A percentile compares a stretch with the other conserved stretches of the same genome.
Conservation (phyloP, 2,329 filamentous ascomycete genomes). For the Neonectria magnoliae region DNA sequence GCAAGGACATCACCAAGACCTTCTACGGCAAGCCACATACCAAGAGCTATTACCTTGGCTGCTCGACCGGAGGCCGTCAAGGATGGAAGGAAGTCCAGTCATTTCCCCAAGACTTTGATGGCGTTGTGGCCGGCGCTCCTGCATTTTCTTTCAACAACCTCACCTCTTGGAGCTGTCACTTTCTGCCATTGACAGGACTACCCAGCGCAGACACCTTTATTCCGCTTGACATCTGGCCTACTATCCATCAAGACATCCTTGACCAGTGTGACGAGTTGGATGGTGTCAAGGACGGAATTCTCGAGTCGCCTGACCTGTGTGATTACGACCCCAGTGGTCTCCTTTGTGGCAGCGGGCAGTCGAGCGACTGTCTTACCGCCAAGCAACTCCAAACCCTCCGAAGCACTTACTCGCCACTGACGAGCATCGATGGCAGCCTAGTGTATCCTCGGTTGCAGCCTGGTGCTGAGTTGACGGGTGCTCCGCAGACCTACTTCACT, state of each 20-base stretch:
- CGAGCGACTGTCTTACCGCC: too few species aligned
- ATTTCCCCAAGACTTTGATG: conserved; percentile 67
- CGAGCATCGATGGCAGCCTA: too few species aligned
- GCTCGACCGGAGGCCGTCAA: conserved; percentile 68
- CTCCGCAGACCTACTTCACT: too few species aligned
- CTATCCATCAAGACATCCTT: conserved; percentile 55
- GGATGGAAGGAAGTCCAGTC: conserved; percentile 63
- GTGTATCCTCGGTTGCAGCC: too few species aligned
- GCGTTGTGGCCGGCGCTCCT: conserved; percentile 56
- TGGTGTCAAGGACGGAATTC: conserved; percentile 55
- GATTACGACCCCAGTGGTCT: conserved; percentile 55
- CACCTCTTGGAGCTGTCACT: conserved; percentile 1
- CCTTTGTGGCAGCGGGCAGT: too few species aligned
- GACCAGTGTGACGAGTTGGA: conserved; percentile 62
- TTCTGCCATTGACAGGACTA: not conserved
- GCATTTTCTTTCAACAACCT: conserved; percentile 59
- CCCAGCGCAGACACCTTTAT: conserved; percentile 19
- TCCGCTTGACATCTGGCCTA: conserved; percentile 48
- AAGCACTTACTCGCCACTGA: too few species aligned
- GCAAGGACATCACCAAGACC: conserved; percentile 2
- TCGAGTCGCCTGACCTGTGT: conserved; percentile 51
- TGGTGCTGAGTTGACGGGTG: too few species aligned
- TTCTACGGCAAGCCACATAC: conserved; percentile 53
- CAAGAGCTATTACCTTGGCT: conserved; percentile 66
- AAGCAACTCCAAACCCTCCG: too few species aligned